phyloP scores from a whole-genome alignment of 768 basidiomycete species.

The Leucosporidium yakuticum region DNA sequence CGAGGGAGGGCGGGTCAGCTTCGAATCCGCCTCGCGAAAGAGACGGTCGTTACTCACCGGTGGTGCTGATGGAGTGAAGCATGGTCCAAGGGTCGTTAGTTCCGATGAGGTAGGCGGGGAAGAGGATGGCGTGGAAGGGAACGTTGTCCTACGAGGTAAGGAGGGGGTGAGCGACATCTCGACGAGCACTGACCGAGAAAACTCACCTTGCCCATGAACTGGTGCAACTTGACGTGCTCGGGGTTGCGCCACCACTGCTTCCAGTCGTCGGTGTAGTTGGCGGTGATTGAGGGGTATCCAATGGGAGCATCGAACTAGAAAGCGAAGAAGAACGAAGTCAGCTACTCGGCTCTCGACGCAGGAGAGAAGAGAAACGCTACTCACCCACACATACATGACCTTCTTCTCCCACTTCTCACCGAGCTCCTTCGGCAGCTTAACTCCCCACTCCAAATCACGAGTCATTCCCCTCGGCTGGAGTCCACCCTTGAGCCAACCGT shows the following conservation, averaged over 20 bases:
- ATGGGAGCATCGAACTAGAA: constrained; percentile 98
- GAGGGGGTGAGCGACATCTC: background rate
- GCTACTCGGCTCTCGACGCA: constrained; percentile 4
- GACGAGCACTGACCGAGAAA: background rate
- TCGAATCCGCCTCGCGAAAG: background rate
- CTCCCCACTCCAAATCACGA: constrained; percentile 91
- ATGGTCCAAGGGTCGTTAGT: constrained; percentile 90
- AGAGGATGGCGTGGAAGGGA: constrained; percentile 96
- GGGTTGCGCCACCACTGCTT: constrained; percentile 94
- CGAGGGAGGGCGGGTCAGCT: background rate
- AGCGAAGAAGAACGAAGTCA: background rate
- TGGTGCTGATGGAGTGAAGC: constrained; percentile 88
- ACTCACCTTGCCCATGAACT: constrained; percentile 99
- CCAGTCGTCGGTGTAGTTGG: constrained; percentile 90
- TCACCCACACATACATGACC: constrained; percentile 95
- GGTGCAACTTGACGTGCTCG: constrained; percentile 80
- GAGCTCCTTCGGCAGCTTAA: constrained; percentile 79
- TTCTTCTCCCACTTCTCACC: constrained; percentile 83
- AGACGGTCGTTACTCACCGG: constrained; percentile 55
- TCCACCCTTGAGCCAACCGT: constrained; percentile 78
- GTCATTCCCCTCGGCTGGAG: constrained; percentile 85
- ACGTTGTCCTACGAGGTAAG: constrained; percentile 45
- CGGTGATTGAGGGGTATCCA: constrained; percentile 95
- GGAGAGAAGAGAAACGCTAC: constrained; percentile 41
- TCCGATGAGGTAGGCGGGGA: constrained; percentile 79